phyloP scores from a whole-genome alignment of 176 grass and related monocot genomes.

The Cymbopogon citratus region DNA sequence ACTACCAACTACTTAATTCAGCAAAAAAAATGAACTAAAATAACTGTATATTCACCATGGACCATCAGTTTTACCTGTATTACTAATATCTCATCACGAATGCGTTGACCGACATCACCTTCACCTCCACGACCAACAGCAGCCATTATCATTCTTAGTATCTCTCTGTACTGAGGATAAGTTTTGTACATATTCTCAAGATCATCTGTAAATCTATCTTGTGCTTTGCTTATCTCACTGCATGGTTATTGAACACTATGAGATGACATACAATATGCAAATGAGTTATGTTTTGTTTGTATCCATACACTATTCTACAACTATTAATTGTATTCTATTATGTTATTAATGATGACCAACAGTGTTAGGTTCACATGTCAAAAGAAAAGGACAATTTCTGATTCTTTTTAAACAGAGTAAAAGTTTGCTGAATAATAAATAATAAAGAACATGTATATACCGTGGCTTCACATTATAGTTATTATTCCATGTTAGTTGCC shows the following conservation, averaged over 20 bases:
- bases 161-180: conserved; percentile 77
- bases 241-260: conserved; percentile 22
- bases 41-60: conserved; percentile 13
- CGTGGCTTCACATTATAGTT: conserved; percentile 99
- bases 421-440: conserved; percentile 13
- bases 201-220: conserved; percentile 83
- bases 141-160: conserved; percentile 81
- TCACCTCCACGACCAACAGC: conserved; percentile 94
- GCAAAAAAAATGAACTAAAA: conserved; percentile 18
- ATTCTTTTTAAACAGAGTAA: not conserved
- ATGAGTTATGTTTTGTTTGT: not conserved
- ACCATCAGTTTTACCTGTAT: conserved; percentile 63
- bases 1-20: not conserved
- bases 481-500: conserved; percentile 95
- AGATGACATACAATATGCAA: conserved; percentile 4
- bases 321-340: not conserved
- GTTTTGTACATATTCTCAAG: conserved; percentile 80
- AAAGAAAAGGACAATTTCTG: conserved; percentile 3
- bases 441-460: conserved; percentile 43
- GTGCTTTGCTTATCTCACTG: conserved; percentile 98
- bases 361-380: not conserved
- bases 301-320: not conserved
- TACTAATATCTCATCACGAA: conserved; percentile 99
- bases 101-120: conserved; percentile 98
- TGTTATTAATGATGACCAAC: not conserved